A percentile compares a stretch with the other conserved stretches of the same genome.
phyloP scores from a whole-genome alignment of 1,139 yeast genomes.

The Pichia sp. region DNA sequence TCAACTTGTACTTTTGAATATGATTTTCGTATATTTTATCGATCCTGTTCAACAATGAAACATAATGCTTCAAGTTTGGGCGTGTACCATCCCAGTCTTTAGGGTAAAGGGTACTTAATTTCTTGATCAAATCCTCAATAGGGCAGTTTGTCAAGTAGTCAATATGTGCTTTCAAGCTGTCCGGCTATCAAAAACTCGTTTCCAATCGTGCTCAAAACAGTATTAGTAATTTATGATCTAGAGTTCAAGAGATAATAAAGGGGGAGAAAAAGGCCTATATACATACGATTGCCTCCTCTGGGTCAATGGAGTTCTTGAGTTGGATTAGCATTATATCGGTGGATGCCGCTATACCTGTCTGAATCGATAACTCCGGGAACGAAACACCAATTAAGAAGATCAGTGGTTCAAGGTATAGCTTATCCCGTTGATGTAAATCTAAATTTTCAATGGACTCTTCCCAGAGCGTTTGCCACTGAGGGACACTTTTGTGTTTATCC shows the following conservation, averaged over 20 bases:
- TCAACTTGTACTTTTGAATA: conserved; percentile 52
- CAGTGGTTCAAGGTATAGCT: background rate
- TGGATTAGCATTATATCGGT: conserved; percentile 10
- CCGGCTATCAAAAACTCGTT: conserved; percentile 14
- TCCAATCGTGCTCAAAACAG: background rate
- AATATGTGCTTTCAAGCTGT: conserved; percentile 17
- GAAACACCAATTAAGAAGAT: background rate
- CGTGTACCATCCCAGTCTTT: conserved; percentile 35
- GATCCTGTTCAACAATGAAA: conserved; percentile 67
- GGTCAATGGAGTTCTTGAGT: conserved; percentile 4
- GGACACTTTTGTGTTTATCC: background rate
- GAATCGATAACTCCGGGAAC: background rate
- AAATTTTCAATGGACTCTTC: background rate
- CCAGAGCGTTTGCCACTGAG: background rate
- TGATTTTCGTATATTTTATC: conserved; percentile 59
- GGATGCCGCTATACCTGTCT: background rate
- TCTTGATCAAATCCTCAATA: conserved; percentile 31
- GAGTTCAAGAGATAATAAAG: background rate
- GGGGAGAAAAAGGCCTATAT: background rate
- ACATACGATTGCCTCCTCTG: conserved; percentile 20
- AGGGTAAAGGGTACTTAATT: conserved; percentile 28
- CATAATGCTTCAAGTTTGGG: conserved; percentile 67
- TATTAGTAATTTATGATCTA: background rate
- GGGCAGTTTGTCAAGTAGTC: conserved; percentile 19
- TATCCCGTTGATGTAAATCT: background rate